Conservation (phyloP, 169 alveolate species). For the Eimeria necatrix region DNA sequence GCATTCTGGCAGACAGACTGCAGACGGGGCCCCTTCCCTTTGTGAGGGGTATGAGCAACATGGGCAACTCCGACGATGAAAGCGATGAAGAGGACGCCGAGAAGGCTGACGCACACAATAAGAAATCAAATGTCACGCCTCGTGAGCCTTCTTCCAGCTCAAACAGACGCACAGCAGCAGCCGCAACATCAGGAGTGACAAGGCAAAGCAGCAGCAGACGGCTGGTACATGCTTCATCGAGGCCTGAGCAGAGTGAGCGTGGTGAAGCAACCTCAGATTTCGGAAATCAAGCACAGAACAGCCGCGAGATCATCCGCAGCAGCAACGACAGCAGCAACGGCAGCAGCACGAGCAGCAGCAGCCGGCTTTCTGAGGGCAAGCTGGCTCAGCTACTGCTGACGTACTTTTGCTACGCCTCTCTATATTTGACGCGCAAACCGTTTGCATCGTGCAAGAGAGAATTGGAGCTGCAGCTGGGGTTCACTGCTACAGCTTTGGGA, state of each 20-base stretch:
- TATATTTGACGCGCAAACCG: conserved; percentile 85
- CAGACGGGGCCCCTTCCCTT: conserved; percentile 73
- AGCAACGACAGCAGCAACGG: not conserved
- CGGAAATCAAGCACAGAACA: not conserved
- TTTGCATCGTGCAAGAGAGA: conserved; percentile 83
- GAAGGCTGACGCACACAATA: not conserved
- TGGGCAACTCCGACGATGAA: not conserved
- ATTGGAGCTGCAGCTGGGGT: conserved; percentile 79
- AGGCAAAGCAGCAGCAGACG: conserved; percentile 45
- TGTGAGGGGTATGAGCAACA: conserved; percentile 47
- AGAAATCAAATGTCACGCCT: no score
- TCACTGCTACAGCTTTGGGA: conserved; percentile 82
- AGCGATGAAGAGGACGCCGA: not conserved
- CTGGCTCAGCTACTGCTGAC: conserved; percentile 74
- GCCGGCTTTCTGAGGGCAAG: conserved; percentile 55
- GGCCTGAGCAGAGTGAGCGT: not conserved
- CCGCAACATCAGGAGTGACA: not conserved
- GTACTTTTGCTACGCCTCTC: conserved; percentile 81
- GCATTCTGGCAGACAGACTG: conserved; percentile 22
- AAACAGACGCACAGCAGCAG: not conserved
- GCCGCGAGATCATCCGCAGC: not conserved
- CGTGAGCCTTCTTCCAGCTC: not conserved
- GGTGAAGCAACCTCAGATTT: not conserved
- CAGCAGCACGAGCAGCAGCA: conserved; percentile 46
- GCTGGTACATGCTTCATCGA: not conserved